Evolutionary conservation across 179 eudicot genomes (phyloP).

Genomic region (Amaranthus tricolor): DNA sequence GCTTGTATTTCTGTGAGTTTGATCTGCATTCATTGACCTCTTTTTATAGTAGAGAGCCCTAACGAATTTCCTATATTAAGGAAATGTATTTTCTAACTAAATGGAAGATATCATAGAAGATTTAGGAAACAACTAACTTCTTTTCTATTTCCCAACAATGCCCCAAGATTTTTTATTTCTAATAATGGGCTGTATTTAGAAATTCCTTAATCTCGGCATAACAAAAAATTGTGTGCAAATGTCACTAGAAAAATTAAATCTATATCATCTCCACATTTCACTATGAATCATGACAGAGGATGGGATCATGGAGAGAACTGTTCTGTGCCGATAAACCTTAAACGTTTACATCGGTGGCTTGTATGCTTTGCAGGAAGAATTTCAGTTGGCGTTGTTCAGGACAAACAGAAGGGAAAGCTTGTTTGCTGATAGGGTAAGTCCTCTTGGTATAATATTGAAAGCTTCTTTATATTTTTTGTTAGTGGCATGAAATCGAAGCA

Average conservation of each 20-base stretch:
- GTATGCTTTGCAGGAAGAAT: slow-evolving; percentile 71
- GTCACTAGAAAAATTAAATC: not conserved
- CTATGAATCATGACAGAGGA: not conserved
- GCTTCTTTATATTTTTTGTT: not conserved
- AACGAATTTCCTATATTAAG: too few relatives aligned
- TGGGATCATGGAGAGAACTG: too few relatives aligned
- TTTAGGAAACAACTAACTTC: too few relatives aligned
- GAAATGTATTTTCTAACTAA: too few relatives aligned
- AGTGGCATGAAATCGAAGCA: not conserved
- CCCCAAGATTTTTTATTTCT: not conserved
- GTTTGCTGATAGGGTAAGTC: slow-evolving; percentile 91
- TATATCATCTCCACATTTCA: not conserved
- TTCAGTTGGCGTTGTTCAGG: slow-evolving; percentile 90
- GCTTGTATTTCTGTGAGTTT: too few relatives aligned
- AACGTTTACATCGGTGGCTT: not conserved
- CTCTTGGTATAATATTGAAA: not conserved
- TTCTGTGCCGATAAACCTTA: not conserved
- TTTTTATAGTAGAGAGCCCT: too few relatives aligned
- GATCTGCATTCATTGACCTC: too few relatives aligned
- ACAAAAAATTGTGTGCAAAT: slow-evolving; percentile 1
- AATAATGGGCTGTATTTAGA: not conserved
- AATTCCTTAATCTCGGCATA: not conserved
- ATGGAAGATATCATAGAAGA: too few relatives aligned
- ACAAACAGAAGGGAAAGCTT: slow-evolving; percentile 97
- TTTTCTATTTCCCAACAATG: too few relatives aligned